Base-by-base conservation (phyloP, 306 rosid species). In the Inga leiocalycina region DNA sequence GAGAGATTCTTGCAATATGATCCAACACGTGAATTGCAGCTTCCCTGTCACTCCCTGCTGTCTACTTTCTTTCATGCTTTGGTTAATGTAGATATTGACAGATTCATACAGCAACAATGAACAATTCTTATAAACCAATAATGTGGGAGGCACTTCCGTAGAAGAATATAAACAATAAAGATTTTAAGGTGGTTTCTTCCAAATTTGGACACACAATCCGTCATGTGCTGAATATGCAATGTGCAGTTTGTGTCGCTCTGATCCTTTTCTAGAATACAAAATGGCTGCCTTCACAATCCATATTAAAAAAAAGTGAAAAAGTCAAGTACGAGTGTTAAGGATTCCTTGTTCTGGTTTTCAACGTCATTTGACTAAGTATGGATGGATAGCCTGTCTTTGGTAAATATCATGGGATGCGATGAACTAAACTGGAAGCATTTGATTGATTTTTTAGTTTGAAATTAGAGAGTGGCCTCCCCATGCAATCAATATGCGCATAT, bases 221-320 rank as follows among this genome's bases (percentile, higher is more conserved):
- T 46, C 88, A 85, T 59, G 83, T 74, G 86, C 75, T 78, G 52
- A 73, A 81, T 78, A 71, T 82, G 81, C 75, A 37, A 81, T 78
- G 75, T 82, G 81, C 75, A 37, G 7, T 19, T 67, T 56, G 0
- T 8, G 59, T 45, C 19, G 6, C 32, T 66, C 45, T 34, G 12
- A 71, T 49, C 16, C 43, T 39, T 39, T 39, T 39, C 8, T 39
- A 39, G 43, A 39, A 39, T 39, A 39, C 43, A 39, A 39, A 39
- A 39, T 39, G 43, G 43, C 43, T 39, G 43, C 43, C 43, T 39
- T 39, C 43, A 39, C 43, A 39, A 39, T 49, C 56, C 56, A 49
- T 14, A 14, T 49, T 49, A 49, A n/a, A 20, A n/a, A n/a, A 57
- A 20, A n/a, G 6, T 14, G 11, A 61, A 10, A 61, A n/a, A 24